phyloP scores from a whole-genome alignment of 2,329 filamentous ascomycete species.

The Alternaria sp. region DNA sequence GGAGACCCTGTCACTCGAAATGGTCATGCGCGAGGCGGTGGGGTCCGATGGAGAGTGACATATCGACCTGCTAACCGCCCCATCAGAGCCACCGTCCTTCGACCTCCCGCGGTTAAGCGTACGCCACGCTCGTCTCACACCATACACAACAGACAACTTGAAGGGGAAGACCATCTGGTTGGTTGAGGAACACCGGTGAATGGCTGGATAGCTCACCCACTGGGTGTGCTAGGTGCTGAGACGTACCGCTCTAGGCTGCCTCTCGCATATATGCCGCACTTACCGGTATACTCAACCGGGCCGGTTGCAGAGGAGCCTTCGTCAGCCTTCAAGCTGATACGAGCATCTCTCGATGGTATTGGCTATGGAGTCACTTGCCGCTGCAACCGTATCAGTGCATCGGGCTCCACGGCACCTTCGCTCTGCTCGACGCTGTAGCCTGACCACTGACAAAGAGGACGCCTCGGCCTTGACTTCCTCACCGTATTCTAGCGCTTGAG shows the following conservation, averaged over 20 bases:
- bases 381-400: not conserved
- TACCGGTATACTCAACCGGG: not conserved
- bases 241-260: slow-evolving; percentile 5
- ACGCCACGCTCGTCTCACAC: not conserved
- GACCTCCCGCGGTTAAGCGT: not conserved
- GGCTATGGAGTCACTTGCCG: not conserved
- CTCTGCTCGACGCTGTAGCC: not conserved
- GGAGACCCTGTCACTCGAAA: not conserved
- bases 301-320: not conserved
- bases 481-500: not conserved
- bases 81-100: not conserved
- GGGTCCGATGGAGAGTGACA: slow-evolving; percentile 8
- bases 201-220: not conserved
- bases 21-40: slow-evolving; percentile 9
- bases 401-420: not conserved
- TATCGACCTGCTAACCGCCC: slow-evolving; percentile 1
- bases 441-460: not conserved
- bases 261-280: slow-evolving; percentile 8
- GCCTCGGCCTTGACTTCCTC: not conserved
- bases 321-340: not conserved
- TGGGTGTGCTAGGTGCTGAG: not conserved
- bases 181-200: not conserved
- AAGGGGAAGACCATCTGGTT: not conserved
- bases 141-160: not conserved
- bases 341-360: not conserved